phyloP scores from a whole-genome alignment of 805 yeast genomes.

The Citeromyces nyonsensis region DNA sequence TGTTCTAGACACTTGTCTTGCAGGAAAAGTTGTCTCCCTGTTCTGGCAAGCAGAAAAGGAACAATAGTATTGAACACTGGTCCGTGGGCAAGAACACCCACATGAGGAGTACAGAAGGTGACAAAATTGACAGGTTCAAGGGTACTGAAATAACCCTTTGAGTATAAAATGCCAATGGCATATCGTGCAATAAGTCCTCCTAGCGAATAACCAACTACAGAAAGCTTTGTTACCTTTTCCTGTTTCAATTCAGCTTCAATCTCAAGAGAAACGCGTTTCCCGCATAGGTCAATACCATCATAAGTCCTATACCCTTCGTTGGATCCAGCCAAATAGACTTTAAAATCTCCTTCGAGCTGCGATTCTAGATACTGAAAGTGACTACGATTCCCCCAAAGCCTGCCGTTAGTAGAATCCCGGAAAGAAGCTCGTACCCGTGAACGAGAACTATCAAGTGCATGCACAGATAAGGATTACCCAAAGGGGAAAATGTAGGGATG shows the following conservation, averaged over 20 bases:
- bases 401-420: too few relatives aligned
- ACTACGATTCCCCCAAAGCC: too few relatives aligned
- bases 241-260: constrained; percentile 24
- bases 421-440: too few relatives aligned
- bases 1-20: constrained; percentile 32
- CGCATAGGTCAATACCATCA: constrained; percentile 82
- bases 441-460: too few relatives aligned
- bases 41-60: constrained; percentile 49
- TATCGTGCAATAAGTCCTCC: constrained; percentile 81
- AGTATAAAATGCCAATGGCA: constrained; percentile 57
- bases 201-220: constrained; percentile 75
- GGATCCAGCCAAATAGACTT: constrained; percentile 36
- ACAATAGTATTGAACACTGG: constrained; percentile 43
- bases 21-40: constrained; percentile 65
- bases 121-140: constrained; percentile 45
- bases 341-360: constrained; percentile 11
- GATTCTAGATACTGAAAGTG: too few relatives aligned
- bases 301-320: constrained; percentile 67
- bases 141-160: constrained; percentile 26
- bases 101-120: constrained; percentile 57
- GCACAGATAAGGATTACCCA: too few relatives aligned
- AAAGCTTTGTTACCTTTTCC: constrained; percentile 43
- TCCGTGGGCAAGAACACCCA: constrained; percentile 53
- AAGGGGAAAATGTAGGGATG: too few relatives aligned
- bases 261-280: constrained; percentile 59